Base-by-base conservation (phyloP, 129 eudicot species). In the Lonicera japonica region DNA sequence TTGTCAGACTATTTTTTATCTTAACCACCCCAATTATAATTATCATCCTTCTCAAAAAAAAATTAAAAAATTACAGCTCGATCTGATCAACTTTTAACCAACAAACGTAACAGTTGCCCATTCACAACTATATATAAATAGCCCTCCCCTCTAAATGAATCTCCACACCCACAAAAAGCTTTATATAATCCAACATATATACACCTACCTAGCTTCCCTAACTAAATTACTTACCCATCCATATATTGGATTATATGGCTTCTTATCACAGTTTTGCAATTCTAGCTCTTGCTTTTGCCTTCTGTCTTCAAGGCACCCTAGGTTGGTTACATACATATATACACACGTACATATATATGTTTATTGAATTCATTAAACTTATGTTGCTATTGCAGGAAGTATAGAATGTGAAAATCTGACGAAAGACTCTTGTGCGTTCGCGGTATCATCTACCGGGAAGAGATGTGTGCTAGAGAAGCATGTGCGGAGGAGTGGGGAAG, bases 381-480 rank as follows among this genome's bases (percentile, higher is more conserved):
- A 19, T 36, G 48, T 25, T 41, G 25, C 46, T 48, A 46, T 14
- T 69, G 68, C n/a, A 77, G 90, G 95, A 43, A 73, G 45, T 25
- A 75, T 90, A n/a, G 55, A 56, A 17, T 90, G 97, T 48, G 90
- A 90, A 80, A 70, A 82, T 40, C 64, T 90, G 65, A 75, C 69
- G 75, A 80, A 87, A 56, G 95, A 80, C 56, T 61, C 78, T 23
- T 91, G 97, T 76, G 85, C 95, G 0, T 91, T 71, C 50, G 97
- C 95, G 7, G 79, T 91, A 4, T 82, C 97, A 8, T 77, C 90
- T 11, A 60, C 80, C 5, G 97, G 97, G n/a, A 82, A 84, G 58
- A 74, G 97, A 17, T 91, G 97, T 65, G 94, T 91, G 67, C 80
- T 91, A 10, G 97, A 91, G 79, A 85, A 87, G 67, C 73, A 55